Evolutionary conservation across 768 basidiomycete species (phyloP), one percentile per base, ranked within the genome.

Genomic region (Rhodosporidiobolus odoratus): DNA sequence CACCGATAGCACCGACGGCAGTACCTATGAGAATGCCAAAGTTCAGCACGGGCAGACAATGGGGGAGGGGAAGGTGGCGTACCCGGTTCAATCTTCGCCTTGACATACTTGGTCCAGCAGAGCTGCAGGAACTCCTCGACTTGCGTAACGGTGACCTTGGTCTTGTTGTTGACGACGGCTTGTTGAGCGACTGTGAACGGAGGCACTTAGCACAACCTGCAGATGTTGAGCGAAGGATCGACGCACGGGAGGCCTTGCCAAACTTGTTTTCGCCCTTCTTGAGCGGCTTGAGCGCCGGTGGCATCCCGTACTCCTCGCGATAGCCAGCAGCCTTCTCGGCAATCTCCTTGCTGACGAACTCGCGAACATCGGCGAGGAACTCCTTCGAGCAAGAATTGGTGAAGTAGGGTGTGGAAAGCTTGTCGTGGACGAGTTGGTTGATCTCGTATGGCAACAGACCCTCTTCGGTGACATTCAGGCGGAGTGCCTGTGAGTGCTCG

Each of bases 1-100:
- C 96, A 7, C 95, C 96, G 50, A 99, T 92, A 38, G 96, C 96
- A 37, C 96, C 96, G 27, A 99, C 96, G 27, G 96, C 98, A 0
- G 95, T 97, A 16, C 94, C 93, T 91, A 64, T 15, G 12, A 43
- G 23, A 30, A 32, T n/a, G 15, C 40, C 19, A 43, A 35, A 9
- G 25, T 19, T 70, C 43, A 45, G 48, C 21, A 27, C 67, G 58
- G 35, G 23, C 2, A 27, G 32, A 65, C 58, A 23, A 19, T 43
- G 34, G 34, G 30, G 1, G 41, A 21, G 50, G 57, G 9, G 41
- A 27, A 58, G 9, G 10, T 30, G 53, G 60, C 78, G 48, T 62
- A 89, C 91, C 91, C 66, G 96, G 96, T 81, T 98, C 96, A 74
- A 98, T 95, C 76, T 93, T 90, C 13, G 96, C 92, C 79, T 89